Conservation (phyloP, 1,284 basidiomycete genomes). For the Ustilago cynodontis region DNA sequence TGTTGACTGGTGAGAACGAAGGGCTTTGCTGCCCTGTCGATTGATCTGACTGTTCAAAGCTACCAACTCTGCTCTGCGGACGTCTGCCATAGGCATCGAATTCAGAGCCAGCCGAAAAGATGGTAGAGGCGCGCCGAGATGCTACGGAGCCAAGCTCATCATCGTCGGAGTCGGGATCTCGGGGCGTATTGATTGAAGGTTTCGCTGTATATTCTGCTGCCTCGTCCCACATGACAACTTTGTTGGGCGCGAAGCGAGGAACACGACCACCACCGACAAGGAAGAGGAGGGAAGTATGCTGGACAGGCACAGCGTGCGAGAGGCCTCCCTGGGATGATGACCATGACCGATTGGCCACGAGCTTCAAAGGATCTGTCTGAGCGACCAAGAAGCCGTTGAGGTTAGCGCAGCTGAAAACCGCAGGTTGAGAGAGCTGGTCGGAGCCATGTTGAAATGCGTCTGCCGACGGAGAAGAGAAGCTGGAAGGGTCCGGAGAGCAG, state of each 20-base stretch:
- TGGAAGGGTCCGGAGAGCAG: slow-evolving; percentile 22
- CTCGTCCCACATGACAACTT: slow-evolving; percentile 65
- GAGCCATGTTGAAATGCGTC: not conserved
- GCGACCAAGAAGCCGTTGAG: slow-evolving; percentile 58
- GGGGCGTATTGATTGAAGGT: not conserved
- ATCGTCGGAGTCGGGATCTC: slow-evolving; percentile 23
- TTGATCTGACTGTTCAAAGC: not conserved
- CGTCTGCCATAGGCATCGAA: slow-evolving; percentile 37
- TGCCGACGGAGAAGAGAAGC: not conserved
- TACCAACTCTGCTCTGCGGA: not conserved
- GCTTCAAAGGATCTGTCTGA: slow-evolving; percentile 51
- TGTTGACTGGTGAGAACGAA: slow-evolving; percentile 10
- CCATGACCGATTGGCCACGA: slow-evolving; percentile 48
- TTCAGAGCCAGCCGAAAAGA: slow-evolving; percentile 56
- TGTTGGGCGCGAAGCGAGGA: slow-evolving; percentile 64
- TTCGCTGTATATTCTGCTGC: slow-evolving; percentile 38
- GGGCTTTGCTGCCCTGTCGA: not conserved
- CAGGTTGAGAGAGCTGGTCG: slow-evolving; percentile 27
- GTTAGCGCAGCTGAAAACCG: slow-evolving; percentile 62
- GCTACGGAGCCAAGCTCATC: slow-evolving; percentile 5
- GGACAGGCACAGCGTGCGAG: slow-evolving; percentile 47
- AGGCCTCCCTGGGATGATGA: slow-evolving; percentile 56
- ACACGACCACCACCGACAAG: slow-evolving; percentile 63
- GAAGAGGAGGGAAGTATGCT: slow-evolving; percentile 57
- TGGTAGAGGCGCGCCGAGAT: slow-evolving; percentile 49